Conservation (phyloP, 2,329 filamentous ascomycete species). For the Phaeosphaeriaceae sp. region DNA sequence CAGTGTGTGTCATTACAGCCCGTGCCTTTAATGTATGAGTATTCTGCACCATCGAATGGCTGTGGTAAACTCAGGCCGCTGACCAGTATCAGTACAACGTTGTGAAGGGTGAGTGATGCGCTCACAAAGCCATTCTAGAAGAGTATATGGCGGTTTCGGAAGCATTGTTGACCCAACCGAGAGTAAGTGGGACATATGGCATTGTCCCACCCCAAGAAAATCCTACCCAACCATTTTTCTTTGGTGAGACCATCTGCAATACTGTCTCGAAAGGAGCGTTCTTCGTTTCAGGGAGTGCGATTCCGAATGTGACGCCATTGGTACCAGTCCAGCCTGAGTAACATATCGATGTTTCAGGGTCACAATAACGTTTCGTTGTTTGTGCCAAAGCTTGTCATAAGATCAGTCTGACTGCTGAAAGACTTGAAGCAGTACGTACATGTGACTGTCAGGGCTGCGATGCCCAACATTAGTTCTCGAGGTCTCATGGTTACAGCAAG, state of each 20-base stretch:
- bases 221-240: constrained; percentile 57
- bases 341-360: constrained; percentile 43
- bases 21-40: constrained; percentile 40
- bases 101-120: constrained; percentile 5
- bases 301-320: constrained; percentile 37
- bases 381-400: constrained; percentile 19
- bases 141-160: constrained; percentile 49
- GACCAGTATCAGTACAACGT: neutral
- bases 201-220: constrained; percentile 60
- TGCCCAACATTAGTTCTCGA: constrained; percentile 2
- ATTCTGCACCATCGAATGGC: constrained; percentile 33
- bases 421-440: constrained; percentile 11
- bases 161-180: constrained; percentile 55
- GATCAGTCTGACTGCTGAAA: neutral
- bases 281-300: constrained; percentile 47
- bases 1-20: constrained; percentile 42
- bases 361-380: constrained; percentile 32
- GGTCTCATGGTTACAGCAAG: constrained; percentile 19
- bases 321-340: constrained; percentile 53
- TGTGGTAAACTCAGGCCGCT: constrained; percentile 40
- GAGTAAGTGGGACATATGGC: constrained; percentile 56
- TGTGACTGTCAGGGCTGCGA: constrained; percentile 13
- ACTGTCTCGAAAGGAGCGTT: constrained; percentile 50
- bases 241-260: constrained; percentile 54
- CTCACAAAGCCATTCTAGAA: constrained; percentile 56